Conservation (phyloP, 176 grass and related monocot species). For the Typha latifolia region DNA sequence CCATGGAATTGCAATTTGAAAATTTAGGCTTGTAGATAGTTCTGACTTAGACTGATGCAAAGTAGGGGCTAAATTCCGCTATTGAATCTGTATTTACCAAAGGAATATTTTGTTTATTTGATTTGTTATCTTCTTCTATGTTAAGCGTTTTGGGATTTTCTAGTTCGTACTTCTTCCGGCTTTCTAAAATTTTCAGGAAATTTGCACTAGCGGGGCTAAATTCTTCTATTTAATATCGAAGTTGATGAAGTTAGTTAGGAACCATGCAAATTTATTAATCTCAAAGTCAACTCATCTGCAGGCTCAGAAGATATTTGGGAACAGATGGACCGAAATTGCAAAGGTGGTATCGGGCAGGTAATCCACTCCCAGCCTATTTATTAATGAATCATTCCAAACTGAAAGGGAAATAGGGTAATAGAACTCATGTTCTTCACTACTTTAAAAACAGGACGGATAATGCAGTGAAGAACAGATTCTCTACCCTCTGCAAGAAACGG, state of each 20-base stretch:
- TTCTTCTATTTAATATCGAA: too few relatives aligned
- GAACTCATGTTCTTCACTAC: background rate
- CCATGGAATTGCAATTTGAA: background rate
- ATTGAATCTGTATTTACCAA: too few relatives aligned
- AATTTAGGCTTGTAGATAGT: background rate
- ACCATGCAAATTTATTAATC: background rate
- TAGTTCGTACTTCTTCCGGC: too few relatives aligned
- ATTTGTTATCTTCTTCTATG: too few relatives aligned
- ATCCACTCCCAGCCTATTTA: conserved; percentile 20
- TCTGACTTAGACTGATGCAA: too few relatives aligned
- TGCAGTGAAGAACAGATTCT: conserved; percentile 94
- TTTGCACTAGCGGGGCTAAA: too few relatives aligned
- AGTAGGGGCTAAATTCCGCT: too few relatives aligned
- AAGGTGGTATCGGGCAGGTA: conserved; percentile 98
- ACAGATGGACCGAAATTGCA: conserved; percentile 98
- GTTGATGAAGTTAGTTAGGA: too few relatives aligned
- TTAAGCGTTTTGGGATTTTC: too few relatives aligned
- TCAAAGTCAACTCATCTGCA: conserved; percentile 26
- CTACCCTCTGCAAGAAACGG: conserved; percentile 86
- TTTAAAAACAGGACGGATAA: conserved; percentile 67
- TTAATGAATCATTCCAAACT: background rate
- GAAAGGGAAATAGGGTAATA: background rate
- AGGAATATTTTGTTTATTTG: too few relatives aligned
- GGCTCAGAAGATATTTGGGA: conserved; percentile 92
- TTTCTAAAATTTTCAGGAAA: too few relatives aligned